Base-by-base conservation (phyloP, 2,329 filamentous ascomycete species). In the Ophiognomonia clavigignenti-juglandacearum region DNA sequence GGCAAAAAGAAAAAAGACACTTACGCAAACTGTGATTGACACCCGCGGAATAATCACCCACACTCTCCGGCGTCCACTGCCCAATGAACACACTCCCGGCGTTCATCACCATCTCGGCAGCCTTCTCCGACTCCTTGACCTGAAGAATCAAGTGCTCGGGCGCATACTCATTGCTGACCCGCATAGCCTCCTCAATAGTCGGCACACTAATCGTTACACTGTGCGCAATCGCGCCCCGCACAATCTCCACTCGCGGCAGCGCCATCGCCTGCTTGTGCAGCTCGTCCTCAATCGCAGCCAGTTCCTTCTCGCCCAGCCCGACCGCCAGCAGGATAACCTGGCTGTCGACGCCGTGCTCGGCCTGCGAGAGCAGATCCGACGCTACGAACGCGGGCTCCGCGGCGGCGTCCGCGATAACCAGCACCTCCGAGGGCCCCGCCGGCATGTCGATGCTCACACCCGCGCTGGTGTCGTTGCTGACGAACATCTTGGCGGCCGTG, bases 381-480 rank as follows among this genome's bases (percentile, higher is more conserved):
- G 93, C 93, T 41, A 98, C 92, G 62, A 97, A 98, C 1, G 88
- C 89, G 4, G 93, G 92, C 63, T 95, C 92, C 41, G 93, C 83
- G 42, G 84, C 77, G 64, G 83, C 81, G 69, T 98, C 93, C 24
- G 93, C 93, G 43, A 98, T 78, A 47, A 98, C 93, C n/a, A 98
- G 79, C 3, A 98, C 90, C 65, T 98, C 93, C 29, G 90, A 96
- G 0, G 93, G 93, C 0, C 93, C 93, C 29, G 93, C 93, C 10
- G 93, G 93, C 93, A 98, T 98, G 63, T 98, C 93, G 59, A 98
- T 98, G 66, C 89, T 85, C 34, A 96, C 91, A 19, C 88, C 87
- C 11, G 93, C 93, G 51, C 90, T 95, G 37, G 93, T 97, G 64
- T 98, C 93, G 66, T 98, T 98, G 67, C 86, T 88, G 36, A 98